A percentile compares a stretch with the other conserved stretches of the same genome.
These are phyloP conservation scores for Emmonsiellopsis sp. DNA, from an alignment of 2,329 filamentous ascomycete genomes.

Conservation along the genomic window DNA sequence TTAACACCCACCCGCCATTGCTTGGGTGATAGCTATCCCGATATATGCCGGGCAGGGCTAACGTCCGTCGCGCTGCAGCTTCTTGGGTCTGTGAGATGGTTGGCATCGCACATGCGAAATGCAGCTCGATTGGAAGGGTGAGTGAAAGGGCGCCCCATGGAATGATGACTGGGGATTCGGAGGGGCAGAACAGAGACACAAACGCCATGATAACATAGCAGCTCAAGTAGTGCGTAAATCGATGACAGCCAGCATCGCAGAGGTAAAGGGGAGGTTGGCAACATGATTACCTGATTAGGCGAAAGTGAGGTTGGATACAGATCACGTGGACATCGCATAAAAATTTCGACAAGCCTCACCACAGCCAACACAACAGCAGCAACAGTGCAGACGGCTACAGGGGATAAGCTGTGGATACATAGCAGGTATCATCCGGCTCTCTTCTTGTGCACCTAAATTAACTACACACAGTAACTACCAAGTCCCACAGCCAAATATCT, in stretches of 20 bases:
- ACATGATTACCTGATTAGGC: not conserved
- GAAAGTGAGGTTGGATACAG: not conserved
- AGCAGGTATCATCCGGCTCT: too few relatives aligned
- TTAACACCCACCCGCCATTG: too few relatives aligned
- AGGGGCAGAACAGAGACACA: not conserved
- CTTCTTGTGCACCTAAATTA: too few relatives aligned
- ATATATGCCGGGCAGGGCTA: too few relatives aligned
- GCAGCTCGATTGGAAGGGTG: not conserved
- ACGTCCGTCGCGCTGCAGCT: too few relatives aligned
- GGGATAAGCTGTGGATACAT: too few relatives aligned
- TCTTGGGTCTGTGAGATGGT: too few relatives aligned
- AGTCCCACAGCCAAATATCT: not conserved
- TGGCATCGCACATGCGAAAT: not conserved
- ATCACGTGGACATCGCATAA: not conserved
- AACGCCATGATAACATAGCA: not conserved
- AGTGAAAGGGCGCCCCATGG: not conserved
- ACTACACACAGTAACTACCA: not conserved
- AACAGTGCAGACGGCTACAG: not conserved
- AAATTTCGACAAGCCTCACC: not conserved
- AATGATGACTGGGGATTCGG: not conserved
- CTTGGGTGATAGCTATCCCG: too few relatives aligned
- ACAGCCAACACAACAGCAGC: not conserved
- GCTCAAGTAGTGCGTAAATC: too few relatives aligned
- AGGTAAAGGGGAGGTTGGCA: not conserved
- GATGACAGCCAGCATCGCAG: too few relatives aligned